Conservation (phyloP, 306 rosid genomes). For the Trifolium pratense region DNA sequence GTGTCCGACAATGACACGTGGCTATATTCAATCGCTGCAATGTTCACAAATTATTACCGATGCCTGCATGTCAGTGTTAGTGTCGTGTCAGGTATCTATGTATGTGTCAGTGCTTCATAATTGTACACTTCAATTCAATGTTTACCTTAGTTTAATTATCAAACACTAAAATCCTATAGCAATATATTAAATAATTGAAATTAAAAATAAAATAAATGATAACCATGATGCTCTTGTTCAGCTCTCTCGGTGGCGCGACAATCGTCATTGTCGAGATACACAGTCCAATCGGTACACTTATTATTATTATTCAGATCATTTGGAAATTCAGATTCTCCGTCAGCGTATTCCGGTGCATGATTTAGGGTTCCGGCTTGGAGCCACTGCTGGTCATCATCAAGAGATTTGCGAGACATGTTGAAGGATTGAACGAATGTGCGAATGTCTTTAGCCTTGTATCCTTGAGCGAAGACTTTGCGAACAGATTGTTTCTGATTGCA, state of each 20-base stretch:
- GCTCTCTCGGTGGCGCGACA: too few species aligned
- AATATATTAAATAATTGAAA: too few species aligned
- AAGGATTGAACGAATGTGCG: constrained; percentile 81
- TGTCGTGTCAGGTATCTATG: background rate
- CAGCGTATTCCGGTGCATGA: background rate
- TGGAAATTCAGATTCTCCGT: background rate
- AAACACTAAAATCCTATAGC: too few species aligned
- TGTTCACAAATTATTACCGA: too few species aligned
- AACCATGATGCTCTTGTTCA: too few species aligned
- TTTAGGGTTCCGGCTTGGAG: constrained; percentile 40
- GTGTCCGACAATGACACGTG: too few species aligned
- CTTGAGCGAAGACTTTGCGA: constrained; percentile 76
- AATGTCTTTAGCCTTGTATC: constrained; percentile 70
- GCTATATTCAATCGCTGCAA: too few species aligned
- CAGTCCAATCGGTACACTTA: too few species aligned
- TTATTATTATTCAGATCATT: background rate
- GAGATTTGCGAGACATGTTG: constrained; percentile 70
- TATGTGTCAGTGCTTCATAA: background rate
- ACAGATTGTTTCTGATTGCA: constrained; percentile 84
- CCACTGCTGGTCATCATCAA: constrained; percentile 43
- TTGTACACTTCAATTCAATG: background rate
- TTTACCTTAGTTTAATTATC: too few species aligned
- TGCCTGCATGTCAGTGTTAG: background rate
- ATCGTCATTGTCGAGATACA: too few species aligned
- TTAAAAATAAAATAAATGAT: too few species aligned